Evolutionary conservation across 2,329 filamentous ascomycete species (phyloP).

Genomic region (Cladosporium colombiae): DNA sequence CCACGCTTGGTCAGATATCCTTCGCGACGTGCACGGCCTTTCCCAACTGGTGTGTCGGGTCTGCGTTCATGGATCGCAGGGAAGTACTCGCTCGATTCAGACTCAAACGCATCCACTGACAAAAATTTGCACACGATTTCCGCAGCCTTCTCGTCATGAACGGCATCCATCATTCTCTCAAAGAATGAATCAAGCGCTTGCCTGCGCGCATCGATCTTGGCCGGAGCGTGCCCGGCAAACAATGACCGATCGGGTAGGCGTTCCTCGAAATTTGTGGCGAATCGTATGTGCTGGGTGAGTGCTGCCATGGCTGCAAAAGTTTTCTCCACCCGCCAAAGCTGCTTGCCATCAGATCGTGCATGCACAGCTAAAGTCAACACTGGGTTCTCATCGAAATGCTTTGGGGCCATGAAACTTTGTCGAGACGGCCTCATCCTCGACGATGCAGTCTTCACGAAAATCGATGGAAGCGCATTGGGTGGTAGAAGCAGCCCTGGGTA

Average conservation of each 20-base stretch:
- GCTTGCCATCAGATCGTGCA: conserved; percentile 70
- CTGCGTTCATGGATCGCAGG: conserved; percentile 34
- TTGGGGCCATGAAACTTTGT: conserved; percentile 78
- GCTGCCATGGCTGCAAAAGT: conserved; percentile 78
- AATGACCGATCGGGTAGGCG: conserved; percentile 80
- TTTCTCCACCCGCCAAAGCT: conserved; percentile 95
- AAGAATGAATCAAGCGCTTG: conserved; percentile 81
- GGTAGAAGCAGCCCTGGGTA: conserved; percentile 83
- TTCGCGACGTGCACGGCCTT: conserved; percentile 71
- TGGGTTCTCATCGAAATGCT: conserved; percentile 82
- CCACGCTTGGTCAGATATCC: conserved; percentile 95
- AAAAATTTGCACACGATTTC: conserved; percentile 85
- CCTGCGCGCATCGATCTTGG: conserved; percentile 85
- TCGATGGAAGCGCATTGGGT: conserved; percentile 83
- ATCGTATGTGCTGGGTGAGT: conserved; percentile 78
- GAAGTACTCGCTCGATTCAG: conserved; percentile 54
- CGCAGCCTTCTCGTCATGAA: conserved; percentile 74
- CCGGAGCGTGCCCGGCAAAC: conserved; percentile 90
- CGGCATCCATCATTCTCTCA: conserved; percentile 79
- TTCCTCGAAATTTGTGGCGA: conserved; percentile 69
- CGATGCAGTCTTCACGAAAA: conserved; percentile 84
- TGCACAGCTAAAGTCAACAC: conserved; percentile 90
- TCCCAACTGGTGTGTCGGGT: conserved; percentile 50
- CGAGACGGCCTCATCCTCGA: conserved; percentile 93
- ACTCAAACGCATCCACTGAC: conserved; percentile 63